Percentiles rank a stretch among this genome's conserved stretches.
These are phyloP conservation scores for Phymatotrichopsis omnivora DNA, from an alignment of 2,329 filamentous ascomycete species.

Conservation along the genomic window DNA sequence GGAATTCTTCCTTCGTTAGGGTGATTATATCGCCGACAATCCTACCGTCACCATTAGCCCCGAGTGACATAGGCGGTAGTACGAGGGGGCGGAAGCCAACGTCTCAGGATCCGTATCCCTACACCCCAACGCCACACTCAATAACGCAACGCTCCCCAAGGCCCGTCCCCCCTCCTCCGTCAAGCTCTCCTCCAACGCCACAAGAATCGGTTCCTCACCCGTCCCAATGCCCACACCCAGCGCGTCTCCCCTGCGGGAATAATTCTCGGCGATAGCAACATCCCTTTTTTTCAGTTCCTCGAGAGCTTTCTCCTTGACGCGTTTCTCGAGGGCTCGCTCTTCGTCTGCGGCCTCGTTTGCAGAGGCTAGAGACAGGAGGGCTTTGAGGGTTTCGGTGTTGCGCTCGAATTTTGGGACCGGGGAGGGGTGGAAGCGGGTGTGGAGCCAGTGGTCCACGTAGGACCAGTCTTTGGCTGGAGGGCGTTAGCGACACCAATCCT, in stretches of 20 bases:
- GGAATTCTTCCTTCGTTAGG: slow-evolving; percentile 27
- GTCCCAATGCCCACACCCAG: too few species aligned
- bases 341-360: slow-evolving; percentile 71
- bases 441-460: slow-evolving; percentile 75
- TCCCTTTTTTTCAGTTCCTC: slow-evolving; percentile 39
- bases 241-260: neutral
- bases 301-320: slow-evolving; percentile 51
- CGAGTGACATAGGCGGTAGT: slow-evolving; percentile 31
- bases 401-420: slow-evolving; percentile 67
- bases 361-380: slow-evolving; percentile 60
- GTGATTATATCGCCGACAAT: slow-evolving; percentile 34
- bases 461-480: slow-evolving; percentile 85
- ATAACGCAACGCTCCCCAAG: slow-evolving; percentile 23
- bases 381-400: slow-evolving; percentile 71
- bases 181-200: slow-evolving; percentile 18
- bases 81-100: neutral
- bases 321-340: slow-evolving; percentile 48
- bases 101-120: slow-evolving; percentile 7
- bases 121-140: slow-evolving; percentile 24
- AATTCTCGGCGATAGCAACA: slow-evolving; percentile 8
- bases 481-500: slow-evolving; percentile 32
- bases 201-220: slow-evolving; percentile 14
- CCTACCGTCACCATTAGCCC: slow-evolving; percentile 32
- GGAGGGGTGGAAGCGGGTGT: slow-evolving; percentile 54
- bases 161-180: slow-evolving; percentile 17